Conservation (phyloP, 441 rosid species). For the Jatropha podagrica region DNA sequence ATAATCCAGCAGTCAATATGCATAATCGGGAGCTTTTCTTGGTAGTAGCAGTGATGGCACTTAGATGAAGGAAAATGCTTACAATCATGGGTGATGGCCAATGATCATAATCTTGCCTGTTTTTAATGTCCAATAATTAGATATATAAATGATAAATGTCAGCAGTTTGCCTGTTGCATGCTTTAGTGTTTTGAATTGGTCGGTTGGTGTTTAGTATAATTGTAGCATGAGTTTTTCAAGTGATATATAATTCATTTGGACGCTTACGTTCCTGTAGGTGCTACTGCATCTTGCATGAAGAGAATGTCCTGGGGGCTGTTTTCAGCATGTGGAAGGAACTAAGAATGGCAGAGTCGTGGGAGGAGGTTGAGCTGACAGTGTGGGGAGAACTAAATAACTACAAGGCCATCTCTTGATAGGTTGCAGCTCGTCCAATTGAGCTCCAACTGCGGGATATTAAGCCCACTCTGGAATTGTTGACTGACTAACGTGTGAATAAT, state of each 20-base stretch:
- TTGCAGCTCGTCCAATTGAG: background rate
- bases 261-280: slow-evolving; percentile 55
- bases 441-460: background rate
- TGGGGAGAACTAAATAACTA: slow-evolving; percentile 81
- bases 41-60: background rate
- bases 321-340: slow-evolving; percentile 81
- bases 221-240: background rate
- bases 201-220: background rate
- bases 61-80: background rate
- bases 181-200: background rate
- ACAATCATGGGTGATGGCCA: background rate
- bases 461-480: background rate
- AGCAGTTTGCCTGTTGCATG: background rate
- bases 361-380: slow-evolving; percentile 73
- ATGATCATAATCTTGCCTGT: background rate
- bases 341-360: slow-evolving; percentile 67
- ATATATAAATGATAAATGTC: no score
- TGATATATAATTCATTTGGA: background rate
- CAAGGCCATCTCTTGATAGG: slow-evolving; percentile 23
- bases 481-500: no score
- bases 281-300: slow-evolving; percentile 85
- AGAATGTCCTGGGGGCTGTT: slow-evolving; percentile 80
- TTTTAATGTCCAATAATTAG: background rate
- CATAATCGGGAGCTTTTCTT: background rate
- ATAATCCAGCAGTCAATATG: background rate